phyloP scores from a whole-genome alignment of 345 rosid species.

The Sonneratia alba region DNA sequence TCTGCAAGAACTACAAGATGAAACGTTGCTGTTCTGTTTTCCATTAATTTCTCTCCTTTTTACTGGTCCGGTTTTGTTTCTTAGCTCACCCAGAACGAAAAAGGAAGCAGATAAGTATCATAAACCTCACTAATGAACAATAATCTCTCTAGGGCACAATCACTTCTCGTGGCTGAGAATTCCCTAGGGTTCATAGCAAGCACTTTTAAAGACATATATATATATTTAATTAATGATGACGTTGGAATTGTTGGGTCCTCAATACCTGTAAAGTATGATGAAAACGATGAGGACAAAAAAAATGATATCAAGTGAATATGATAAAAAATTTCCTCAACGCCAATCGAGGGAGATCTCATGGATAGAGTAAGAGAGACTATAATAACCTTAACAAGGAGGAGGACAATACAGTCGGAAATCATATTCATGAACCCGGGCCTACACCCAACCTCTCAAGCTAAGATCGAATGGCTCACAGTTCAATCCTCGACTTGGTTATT shows the following conservation, averaged over 20 bases:
- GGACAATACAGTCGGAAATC: no score
- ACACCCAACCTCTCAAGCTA: no score
- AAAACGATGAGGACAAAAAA: no score
- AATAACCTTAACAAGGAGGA: neutral
- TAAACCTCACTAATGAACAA: neutral
- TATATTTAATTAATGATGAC: neutral
- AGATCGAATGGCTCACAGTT: no score
- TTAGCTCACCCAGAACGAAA: no score
- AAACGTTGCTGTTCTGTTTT: neutral
- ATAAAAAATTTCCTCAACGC: no score
- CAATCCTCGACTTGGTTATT: neutral
- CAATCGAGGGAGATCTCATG: no score
- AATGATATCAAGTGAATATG: no score
- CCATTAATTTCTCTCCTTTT: slow-evolving; percentile 3
- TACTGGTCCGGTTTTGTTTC: slow-evolving; percentile 6
- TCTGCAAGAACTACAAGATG: no score
- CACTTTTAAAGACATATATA: neutral
- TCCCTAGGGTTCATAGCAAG: slow-evolving; percentile 10
- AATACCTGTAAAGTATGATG: neutral
- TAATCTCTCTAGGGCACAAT: neutral
- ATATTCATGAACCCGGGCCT: no score
- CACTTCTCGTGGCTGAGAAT: slow-evolving; percentile 16
- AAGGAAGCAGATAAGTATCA: neutral
- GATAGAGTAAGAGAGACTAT: neutral
- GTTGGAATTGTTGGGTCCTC: no score